Base-by-base conservation (phyloP, 352 stramenopile species). In the Saprolegnia diclina region DNA sequence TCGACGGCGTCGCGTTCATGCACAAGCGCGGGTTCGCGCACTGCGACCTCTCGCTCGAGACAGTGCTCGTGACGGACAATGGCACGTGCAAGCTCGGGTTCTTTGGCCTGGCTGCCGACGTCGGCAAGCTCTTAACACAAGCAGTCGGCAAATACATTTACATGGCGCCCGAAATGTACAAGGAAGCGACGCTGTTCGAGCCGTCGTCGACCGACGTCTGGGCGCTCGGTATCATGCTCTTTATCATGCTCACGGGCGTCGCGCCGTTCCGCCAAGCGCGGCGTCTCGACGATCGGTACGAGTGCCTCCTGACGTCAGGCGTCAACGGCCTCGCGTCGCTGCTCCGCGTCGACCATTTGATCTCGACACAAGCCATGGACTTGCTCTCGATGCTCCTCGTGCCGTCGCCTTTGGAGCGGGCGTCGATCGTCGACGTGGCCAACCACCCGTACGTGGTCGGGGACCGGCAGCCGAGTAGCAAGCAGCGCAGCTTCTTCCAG, bases 21-120 rank as follows among this genome's bases (percentile, higher is more conserved):
- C 93, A 98, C 72, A 77, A 66, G 4, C 64, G 76, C 24, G 87
- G 83, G 65, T 94, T 98, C 67, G 92, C 82, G 42, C 93, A 98
- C 77, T 80, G 96, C 57, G 94, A 98, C 73, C 65, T 98, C 40
- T 98, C 96, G 59, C 82, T 97, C 10, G 94, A 98, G 73, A 98
- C 98, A 73, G 84, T 97, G 75, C 90, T 98, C 45, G 67, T 98
- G 29, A 94, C 90, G 32, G 86, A 83, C 26, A 80, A 79, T 5
- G 89, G 89, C 38, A 79, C 91, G 42, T 77, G 81, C 38, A 65
- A 72, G 21, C n/a, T 72, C 4, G 29, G 29, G 5, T 22, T 68
- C 24, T 74, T 74, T 72, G 70, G 65, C 5, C 56, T 73, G 4
- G 59, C 53, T 19, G 29, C 67, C n/a, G 53, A 64, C 21, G 35